Base-by-base conservation (phyloP, 495 filamentous ascomycete genomes). In the Hamigera avellanea region DNA sequence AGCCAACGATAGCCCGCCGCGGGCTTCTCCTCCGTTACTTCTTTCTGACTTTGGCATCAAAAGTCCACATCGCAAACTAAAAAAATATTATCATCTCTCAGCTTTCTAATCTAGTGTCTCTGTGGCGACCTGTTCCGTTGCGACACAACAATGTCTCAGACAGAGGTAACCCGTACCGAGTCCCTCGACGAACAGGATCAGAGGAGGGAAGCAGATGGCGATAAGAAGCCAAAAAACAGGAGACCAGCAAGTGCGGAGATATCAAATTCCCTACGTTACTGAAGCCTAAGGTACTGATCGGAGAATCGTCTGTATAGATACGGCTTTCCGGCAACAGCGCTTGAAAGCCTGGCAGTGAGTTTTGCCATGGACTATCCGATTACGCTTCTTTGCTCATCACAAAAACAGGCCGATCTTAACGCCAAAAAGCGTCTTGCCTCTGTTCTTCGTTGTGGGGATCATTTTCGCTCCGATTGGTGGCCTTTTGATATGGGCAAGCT, bases 271-370 rank as follows among this genome's bases (percentile, higher is more conserved):
- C 17, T 15, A 9, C 4, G n/a, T n/a, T n/a, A n/a, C n/a, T n/a
- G n/a, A n/a, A n/a, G n/a, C 28, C 13, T 9, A 8, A 8, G 1
- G 14, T 19, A 16, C 13, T 32, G 25, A 38, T 40, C 17, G 9
- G n/a, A 18, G 15, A 16, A 33, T 3, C 1, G 26, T 29, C 18
- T 33, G 33, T 50, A 43, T 47, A 88, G 83, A 93, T 67, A 95
- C 86, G 35, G 86, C 87, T 16, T 95, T 93, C 52, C 73, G 87
- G 40, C 87, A 93, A 53, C 87, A 95, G 49, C 75, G 87, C 50
- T 52, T 95, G 49, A 93, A 93, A 61, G 87, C 87, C 58, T 95
- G 87, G 87, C 87, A 95, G 79, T 87, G 63, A 65, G 80, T 64
- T 38, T 37, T 18, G 21, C 32, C 5, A 18, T 21, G n/a, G 17